A percentile compares a stretch with the other conserved stretches of the same genome.
phyloP scores from a whole-genome alignment of 768 basidiomycete genomes.

The Nidularia pulvinata region DNA sequence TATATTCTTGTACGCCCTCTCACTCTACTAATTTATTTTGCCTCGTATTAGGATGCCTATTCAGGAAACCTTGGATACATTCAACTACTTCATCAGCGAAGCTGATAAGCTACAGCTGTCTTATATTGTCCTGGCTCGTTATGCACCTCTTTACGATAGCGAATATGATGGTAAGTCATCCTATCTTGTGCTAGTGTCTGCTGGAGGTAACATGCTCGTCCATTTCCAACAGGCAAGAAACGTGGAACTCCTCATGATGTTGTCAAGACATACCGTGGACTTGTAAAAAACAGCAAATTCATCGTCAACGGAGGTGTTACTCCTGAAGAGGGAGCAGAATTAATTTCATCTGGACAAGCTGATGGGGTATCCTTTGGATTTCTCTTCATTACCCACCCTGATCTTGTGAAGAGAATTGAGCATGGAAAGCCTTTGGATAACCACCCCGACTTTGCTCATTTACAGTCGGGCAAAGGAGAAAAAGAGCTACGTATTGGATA shows the following conservation, averaged over 20 bases:
- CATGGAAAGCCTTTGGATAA: conserved; percentile 32
- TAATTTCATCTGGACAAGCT: conserved; percentile 28
- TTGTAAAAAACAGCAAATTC: conserved; percentile 32
- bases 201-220: background rate
- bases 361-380: conserved; percentile 36
- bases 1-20: background rate
- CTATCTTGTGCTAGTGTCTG: background rate
- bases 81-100: conserved; percentile 34
- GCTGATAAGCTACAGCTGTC: conserved; percentile 37
- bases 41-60: conserved; percentile 33
- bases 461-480: conserved; percentile 20
- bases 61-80: conserved; percentile 39
- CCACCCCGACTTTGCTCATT: conserved; percentile 17
- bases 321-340: conserved; percentile 31
- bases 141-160: conserved; percentile 16
- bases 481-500: conserved; percentile 27
- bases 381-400: conserved; percentile 36
- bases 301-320: conserved; percentile 34
- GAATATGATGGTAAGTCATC: conserved; percentile 25
- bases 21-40: background rate
- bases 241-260: conserved; percentile 38
- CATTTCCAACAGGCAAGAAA: conserved; percentile 18
- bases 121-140: conserved; percentile 27
- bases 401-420: conserved; percentile 32
- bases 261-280: conserved; percentile 28